Base-by-base conservation (phyloP, 768 basidiomycete genomes). In the Heimioporus sp. region DNA sequence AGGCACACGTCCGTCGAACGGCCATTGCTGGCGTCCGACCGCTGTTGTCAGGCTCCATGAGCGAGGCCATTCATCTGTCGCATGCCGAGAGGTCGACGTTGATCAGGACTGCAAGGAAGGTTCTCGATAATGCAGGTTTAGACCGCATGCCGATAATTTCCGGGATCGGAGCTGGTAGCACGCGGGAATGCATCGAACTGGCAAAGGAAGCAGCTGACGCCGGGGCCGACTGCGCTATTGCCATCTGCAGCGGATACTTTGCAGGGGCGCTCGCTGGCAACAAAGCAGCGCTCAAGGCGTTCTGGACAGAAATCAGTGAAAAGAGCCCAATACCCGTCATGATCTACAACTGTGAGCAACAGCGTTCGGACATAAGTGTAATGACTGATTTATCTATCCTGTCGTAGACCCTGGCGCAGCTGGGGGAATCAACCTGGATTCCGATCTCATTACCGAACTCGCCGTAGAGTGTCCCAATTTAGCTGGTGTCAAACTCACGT, bases 401-500 rank as follows among this genome's bases (percentile, higher is more conserved):
- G 20, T 40, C n/a, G 24, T 59, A 92, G 92, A 85, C 73, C 94
- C 93, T 59, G 90, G 84, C 28, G 92, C 91, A 4, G 81, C 86
- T 51, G 90, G 88, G 4, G 93, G 94, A 11, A 89, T 98, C 58
- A 92, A 98, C 71, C 70, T 97, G 58, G 91, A 93, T 70, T 94
- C 92, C 13, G 90, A 94, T 67, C 68, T 92, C 34, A 88, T 98
- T 63, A 79, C 79, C 7, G 87, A 92, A 58, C 78, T 97, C 42
- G 93, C 92, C 13, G 66, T 65, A 28, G 82, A 85, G 56, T 87
- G 82, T 58, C 79, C 87, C 47, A 95, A 95, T 67, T 75, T 90
- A 36, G 82, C 77, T 58, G 94, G 93, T 19, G 85, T 94, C 56
- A 98, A 98, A 71, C 80, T 96, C 53, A 96, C 93, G 83, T 90